Evolutionary conservation across 2,329 filamentous ascomycete species (phyloP), one percentile per base, ranked within the genome.

Genomic region (Cadophora gregata): DNA sequence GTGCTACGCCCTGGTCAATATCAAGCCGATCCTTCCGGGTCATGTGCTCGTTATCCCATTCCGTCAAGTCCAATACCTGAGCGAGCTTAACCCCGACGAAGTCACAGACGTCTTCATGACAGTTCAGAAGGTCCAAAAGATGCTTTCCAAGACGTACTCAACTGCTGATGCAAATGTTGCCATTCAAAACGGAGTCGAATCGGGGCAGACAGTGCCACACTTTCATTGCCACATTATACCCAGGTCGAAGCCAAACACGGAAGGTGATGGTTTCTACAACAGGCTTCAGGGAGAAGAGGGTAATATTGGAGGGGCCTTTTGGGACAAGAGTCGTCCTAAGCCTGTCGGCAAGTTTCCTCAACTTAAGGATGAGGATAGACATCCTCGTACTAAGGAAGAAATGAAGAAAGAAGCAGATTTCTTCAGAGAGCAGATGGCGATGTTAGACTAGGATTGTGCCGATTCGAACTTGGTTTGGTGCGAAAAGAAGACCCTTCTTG

Each of bases 141-240:
- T 96, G 82, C 85, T 97, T 12, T 86, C 86, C 0, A 79, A 78
- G 19, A 78, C 81, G 42, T 88, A 88, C 75, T 88, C 31, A 19
- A 59, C 50, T 1, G 7, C 58, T n/a, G 63, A 67, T 90, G 98
- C 80, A 7, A 98, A 97, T 77, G 89, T 99, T 59, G 94, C 95
- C 0, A 86, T 99, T n/a, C 96, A 99, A 78, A 96, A 99, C 78
- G 96, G 96, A 24, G 82, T 84, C 36, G 93, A 93, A 67, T 93
- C 96, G 0, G 96, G 96, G 0, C 96, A 99, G 85, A 97, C 93
- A 65, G 95, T 99, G 53, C 85, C 93, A 9, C 96, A 99, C 80
- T 88, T 97, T 16, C 96, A 99, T 80, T 91, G 93, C 29, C 96
- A 99, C 81, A 86, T 97, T 59, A 95, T 97, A 63, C 94, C 94